phyloP scores from a whole-genome alignment of 306 rosid species.

The Cucumis hystrix region DNA sequence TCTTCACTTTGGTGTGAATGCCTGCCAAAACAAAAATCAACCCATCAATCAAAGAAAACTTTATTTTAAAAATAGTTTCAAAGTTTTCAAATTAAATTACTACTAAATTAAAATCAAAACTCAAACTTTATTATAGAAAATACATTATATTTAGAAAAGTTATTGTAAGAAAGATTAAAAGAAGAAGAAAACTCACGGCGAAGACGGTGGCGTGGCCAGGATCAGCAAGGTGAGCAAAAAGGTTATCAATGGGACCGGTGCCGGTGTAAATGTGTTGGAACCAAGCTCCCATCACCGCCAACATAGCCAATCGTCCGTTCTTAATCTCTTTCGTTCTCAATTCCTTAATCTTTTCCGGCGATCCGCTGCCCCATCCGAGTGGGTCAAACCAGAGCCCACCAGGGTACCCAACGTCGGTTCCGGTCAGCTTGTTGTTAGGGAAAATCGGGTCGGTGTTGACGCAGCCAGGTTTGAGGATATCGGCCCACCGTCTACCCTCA shows the following conservation, averaged over 20 bases:
- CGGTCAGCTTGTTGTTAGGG: constrained; percentile 77
- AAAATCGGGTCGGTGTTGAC: constrained; percentile 69
- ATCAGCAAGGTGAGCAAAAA: constrained; percentile 69
- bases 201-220: constrained; percentile 70
- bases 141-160: too few relatives aligned
- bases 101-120: too few relatives aligned
- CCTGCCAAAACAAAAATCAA: constrained; percentile 13
- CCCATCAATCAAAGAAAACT: neutral
- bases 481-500: constrained; percentile 69
- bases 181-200: constrained; percentile 24
- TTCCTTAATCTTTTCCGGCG: constrained; percentile 59
- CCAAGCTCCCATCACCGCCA: constrained; percentile 80
- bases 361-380: constrained; percentile 61
- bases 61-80: too few relatives aligned
- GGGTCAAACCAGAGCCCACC: constrained; percentile 76
- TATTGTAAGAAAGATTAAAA: too few relatives aligned
- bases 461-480: constrained; percentile 51
- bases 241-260: constrained; percentile 71
- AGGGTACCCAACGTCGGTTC: constrained; percentile 62
- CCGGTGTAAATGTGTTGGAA: constrained; percentile 69
- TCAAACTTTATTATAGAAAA: too few relatives aligned
- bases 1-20: constrained; percentile 58
- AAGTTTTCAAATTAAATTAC: too few relatives aligned
- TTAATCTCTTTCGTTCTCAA: constrained; percentile 69
- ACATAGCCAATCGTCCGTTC: constrained; percentile 64